phyloP scores from a whole-genome alignment of 306 rosid genomes.

The Vigna hirtella region DNA sequence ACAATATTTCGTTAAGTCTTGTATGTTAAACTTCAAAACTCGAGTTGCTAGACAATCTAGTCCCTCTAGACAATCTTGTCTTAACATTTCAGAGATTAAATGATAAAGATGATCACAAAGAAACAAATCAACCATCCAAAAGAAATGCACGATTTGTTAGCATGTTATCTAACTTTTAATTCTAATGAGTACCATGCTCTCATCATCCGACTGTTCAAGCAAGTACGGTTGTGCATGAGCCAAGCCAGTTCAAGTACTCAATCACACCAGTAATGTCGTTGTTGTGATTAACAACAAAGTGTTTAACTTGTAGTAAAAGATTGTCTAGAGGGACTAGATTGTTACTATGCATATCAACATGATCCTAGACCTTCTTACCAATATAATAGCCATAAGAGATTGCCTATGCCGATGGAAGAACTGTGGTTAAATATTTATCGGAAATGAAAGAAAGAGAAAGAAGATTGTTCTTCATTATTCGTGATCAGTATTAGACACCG shows the following conservation, averaged over 20 bases:
- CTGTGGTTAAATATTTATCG: conserved; percentile 3
- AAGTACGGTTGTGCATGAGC: conserved; percentile 80
- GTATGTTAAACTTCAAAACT: too few relatives aligned
- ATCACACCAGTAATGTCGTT: conserved; percentile 45
- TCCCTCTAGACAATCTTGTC: too few relatives aligned
- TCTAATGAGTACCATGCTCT: conserved; percentile 81
- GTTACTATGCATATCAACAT: conserved; percentile 37
- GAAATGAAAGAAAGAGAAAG: conserved; percentile 13
- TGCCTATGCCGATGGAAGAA: conserved; percentile 33
- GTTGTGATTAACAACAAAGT: conserved; percentile 47
- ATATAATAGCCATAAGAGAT: conserved; percentile 19
- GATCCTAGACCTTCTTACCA: conserved; percentile 16
- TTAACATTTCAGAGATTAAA: conserved; percentile 78
- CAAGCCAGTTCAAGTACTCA: conserved; percentile 51
- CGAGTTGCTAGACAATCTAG: too few relatives aligned
- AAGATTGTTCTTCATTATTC: conserved; percentile 4
- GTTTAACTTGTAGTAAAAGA: conserved; percentile 33
- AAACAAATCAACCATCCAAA: conserved; percentile 68
- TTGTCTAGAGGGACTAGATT: conserved; percentile 2
- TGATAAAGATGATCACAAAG: conserved; percentile 93
- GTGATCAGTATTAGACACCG: not conserved
- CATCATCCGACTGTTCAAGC: conserved; percentile 74
- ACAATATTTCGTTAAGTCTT: too few relatives aligned
- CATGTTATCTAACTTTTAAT: conserved; percentile 87
- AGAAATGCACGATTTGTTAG: conserved; percentile 88